Conservation (phyloP, 148 eudicot genomes). For the Cornus kousa region DNA sequence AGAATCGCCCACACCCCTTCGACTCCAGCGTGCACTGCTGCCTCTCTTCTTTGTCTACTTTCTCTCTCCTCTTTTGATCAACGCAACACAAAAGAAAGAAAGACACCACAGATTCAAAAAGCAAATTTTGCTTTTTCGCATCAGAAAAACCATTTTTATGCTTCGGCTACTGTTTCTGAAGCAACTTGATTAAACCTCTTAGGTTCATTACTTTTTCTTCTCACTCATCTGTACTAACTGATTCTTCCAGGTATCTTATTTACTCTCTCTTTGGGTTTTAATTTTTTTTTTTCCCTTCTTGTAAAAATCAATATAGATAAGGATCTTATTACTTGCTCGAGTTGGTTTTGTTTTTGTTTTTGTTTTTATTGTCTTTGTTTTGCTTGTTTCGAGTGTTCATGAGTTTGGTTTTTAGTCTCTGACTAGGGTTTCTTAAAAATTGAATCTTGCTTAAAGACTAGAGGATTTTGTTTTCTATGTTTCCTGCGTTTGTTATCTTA, state of each 20-base stretch:
- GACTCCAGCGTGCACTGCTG: not conserved
- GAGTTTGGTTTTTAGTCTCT: not conserved
- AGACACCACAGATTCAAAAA: not conserved
- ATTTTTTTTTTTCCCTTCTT: no score
- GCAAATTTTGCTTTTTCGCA: not conserved
- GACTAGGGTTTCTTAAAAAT: not conserved
- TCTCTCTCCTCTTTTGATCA: not conserved
- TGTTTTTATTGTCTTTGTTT: not conserved
- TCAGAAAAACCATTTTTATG: not conserved
- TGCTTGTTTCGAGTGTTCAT: not conserved
- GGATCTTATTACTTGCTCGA: not conserved
- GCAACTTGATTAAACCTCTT: not conserved
- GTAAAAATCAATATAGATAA: not conserved
- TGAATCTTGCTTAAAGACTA: not conserved
- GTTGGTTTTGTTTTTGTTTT: not conserved
- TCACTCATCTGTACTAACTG: not conserved
- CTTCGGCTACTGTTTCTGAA: not conserved
- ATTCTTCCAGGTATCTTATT: slow-evolving; percentile 6
- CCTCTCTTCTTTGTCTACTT: not conserved
- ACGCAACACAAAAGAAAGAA: no score
- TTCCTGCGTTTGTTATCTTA: not conserved
- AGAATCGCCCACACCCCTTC: not conserved
- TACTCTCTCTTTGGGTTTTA: not conserved
- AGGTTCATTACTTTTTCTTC: not conserved
- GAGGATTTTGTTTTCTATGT: not conserved